A percentile compares a stretch with the other conserved stretches of the same genome.
phyloP scores from a whole-genome alignment of 441 rosid genomes.

The Arabidopsis lyrata region DNA sequence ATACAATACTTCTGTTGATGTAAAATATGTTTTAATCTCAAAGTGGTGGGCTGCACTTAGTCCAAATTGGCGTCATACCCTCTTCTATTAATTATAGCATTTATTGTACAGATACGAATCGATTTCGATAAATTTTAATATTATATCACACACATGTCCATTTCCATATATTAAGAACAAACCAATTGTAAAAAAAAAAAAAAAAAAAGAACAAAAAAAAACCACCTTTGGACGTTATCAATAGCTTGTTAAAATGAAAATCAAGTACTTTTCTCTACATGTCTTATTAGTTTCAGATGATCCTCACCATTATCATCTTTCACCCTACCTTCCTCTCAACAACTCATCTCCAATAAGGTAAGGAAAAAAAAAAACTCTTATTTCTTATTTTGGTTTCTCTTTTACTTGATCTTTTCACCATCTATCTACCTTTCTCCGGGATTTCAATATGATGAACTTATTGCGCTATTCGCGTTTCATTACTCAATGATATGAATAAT shows the following conservation, averaged over 20 bases:
- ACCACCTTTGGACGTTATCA: conserved; percentile 33
- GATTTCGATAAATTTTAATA: not conserved
- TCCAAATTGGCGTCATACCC: conserved; percentile 26
- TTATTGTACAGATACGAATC: conserved; percentile 13
- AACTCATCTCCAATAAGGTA: conserved; percentile 29
- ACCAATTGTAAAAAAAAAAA: conserved; percentile 15
- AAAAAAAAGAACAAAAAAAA: not conserved
- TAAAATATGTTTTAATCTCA: not conserved
- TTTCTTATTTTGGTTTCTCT: not conserved
- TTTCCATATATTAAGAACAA: conserved; percentile 19
- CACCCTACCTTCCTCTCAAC: conserved; percentile 8
- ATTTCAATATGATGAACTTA: not conserved
- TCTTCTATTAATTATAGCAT: conserved; percentile 5
- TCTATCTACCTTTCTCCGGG: not conserved
- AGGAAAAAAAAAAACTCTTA: not conserved
- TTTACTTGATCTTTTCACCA: not conserved
- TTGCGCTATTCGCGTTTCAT: not conserved
- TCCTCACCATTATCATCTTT: conserved; percentile 28
- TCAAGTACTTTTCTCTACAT: conserved; percentile 29
- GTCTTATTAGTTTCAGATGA: conserved; percentile 28
- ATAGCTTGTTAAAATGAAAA: conserved; percentile 32
- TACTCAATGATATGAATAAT: not conserved
- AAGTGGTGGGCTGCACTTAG: conserved; percentile 20
- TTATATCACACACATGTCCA: conserved; percentile 7
- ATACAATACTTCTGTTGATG: no score